Conservation (phyloP, 371 early-diverging fungal genomes). For the Mortierella sp. region DNA sequence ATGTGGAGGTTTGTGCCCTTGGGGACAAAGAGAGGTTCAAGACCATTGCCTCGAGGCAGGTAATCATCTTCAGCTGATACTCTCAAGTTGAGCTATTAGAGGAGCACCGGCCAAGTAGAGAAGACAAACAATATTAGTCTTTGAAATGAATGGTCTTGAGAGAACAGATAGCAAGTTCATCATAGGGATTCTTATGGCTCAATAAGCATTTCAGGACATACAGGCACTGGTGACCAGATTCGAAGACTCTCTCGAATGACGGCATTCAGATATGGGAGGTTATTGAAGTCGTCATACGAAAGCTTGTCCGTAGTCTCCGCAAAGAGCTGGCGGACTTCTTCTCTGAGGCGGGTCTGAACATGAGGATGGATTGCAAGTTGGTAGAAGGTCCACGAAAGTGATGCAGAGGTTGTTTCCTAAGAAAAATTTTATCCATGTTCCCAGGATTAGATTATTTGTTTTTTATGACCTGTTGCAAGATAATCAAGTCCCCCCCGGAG, state of each 20-base stretch:
- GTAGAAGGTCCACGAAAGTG: conserved; percentile 67
- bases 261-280: conserved; percentile 39
- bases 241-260: conserved; percentile 51
- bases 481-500: not conserved
- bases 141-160: not conserved
- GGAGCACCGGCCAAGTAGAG: not conserved
- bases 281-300: conserved; percentile 39
- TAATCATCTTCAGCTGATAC: conserved; percentile 46
- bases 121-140: not conserved
- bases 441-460: too few relatives aligned
- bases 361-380: conserved; percentile 58
- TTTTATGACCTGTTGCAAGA: not conserved
- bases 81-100: conserved; percentile 31
- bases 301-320: conserved; percentile 19
- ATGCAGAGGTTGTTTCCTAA: conserved; percentile 63
- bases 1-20: conserved; percentile 59
- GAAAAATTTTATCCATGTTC: not conserved
- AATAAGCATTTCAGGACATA: too few relatives aligned
- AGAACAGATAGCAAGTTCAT: too few relatives aligned
- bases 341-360: conserved; percentile 58
- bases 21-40: conserved; percentile 55
- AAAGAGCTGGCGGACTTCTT: conserved; percentile 53
- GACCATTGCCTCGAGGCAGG: conserved; percentile 39
- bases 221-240: conserved; percentile 50
- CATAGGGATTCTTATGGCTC: too few relatives aligned